These are phyloP conservation scores for Tripterygium wilfordii DNA, from an alignment of 177 flowering plant species.

Conservation along the genomic window DNA sequence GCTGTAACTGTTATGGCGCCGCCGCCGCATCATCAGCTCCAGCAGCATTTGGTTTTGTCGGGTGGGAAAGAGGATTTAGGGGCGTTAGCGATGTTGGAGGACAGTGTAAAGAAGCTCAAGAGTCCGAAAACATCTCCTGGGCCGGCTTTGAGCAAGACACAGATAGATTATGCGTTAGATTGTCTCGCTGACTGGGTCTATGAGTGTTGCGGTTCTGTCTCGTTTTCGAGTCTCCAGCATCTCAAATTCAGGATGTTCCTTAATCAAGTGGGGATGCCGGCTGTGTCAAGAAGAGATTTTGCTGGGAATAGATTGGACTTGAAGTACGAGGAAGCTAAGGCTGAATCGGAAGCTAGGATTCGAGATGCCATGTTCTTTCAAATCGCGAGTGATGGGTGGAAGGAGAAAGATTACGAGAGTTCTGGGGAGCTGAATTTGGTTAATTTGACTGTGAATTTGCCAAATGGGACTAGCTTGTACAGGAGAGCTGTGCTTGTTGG, in stretches of 20 bases:
- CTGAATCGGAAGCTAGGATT: constrained; percentile 73
- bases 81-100: constrained; percentile 85
- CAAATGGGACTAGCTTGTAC: constrained; percentile 87
- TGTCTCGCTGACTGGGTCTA: constrained; percentile 85
- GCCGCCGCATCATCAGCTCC: constrained; percentile 30
- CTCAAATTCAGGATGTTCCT: constrained; percentile 86
- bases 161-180: constrained; percentile 61
- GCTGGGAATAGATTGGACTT: constrained; percentile 54
- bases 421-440: constrained; percentile 48
- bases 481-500: constrained; percentile 58
- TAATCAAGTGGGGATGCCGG: constrained; percentile 79
- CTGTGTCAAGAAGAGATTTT: constrained; percentile 55
- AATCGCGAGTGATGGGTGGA: constrained; percentile 83
- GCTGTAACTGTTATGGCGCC: constrained; percentile 8
- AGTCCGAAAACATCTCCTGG: constrained; percentile 82
- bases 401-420: constrained; percentile 16
- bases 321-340: constrained; percentile 59
- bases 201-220: constrained; percentile 85
- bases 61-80: constrained; percentile 95
- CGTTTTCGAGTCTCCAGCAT: constrained; percentile 78
- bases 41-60: constrained; percentile 59
- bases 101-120: constrained; percentile 92
- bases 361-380: constrained; percentile 91
- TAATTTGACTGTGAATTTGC: constrained; percentile 77
- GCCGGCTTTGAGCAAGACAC: constrained; percentile 57